These are phyloP conservation scores for Fomitopsis palustris DNA, from an alignment of 1,284 basidiomycete genomes.

Conservation along the genomic window DNA sequence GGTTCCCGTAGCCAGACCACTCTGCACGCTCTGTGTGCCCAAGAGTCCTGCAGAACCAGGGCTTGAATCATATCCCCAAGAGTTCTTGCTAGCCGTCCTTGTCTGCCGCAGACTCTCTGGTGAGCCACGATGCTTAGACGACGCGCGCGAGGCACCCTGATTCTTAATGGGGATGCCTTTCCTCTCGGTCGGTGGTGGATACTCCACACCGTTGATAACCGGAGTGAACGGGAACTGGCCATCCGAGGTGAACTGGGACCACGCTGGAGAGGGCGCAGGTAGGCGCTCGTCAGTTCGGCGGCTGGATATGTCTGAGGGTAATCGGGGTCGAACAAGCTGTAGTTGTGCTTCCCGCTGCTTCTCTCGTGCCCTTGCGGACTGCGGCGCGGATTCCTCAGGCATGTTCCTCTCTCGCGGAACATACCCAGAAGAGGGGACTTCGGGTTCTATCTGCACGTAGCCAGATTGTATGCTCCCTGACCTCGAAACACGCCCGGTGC, in stretches of 20 bases:
- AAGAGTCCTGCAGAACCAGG: constrained; percentile 5
- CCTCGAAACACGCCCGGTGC: constrained; percentile 14
- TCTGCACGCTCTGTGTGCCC: constrained; percentile 8
- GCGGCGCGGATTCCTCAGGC: not conserved
- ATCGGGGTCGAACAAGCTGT: constrained; percentile 11
- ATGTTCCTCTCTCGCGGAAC: constrained; percentile 5
- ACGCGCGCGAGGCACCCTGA: constrained; percentile 12
- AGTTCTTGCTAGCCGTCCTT: constrained; percentile 11
- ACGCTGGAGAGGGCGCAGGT: not conserved
- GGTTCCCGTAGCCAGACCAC: not conserved
- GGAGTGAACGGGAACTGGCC: constrained; percentile 12
- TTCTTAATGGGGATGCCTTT: constrained; percentile 17
- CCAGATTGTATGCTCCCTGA: constrained; percentile 15
- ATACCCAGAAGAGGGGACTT: constrained; percentile 10
- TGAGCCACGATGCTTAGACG: constrained; percentile 18
- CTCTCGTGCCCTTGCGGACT: constrained; percentile 1
- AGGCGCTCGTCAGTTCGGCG: constrained; percentile 9
- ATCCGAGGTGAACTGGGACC: constrained; percentile 7
- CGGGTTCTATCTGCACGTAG: constrained; percentile 9
- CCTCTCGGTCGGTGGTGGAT: constrained; percentile 12
- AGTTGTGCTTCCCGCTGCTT: constrained; percentile 11
- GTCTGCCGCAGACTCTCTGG: constrained; percentile 20
- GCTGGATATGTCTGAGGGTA: constrained; percentile 11
- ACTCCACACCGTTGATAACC: not conserved
- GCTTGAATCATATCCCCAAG: constrained; percentile 13